A percentile compares a stretch with the other conserved stretches of the same genome.
phyloP scores from a whole-genome alignment of 306 rosid genomes.

The Luffa acutangula region DNA sequence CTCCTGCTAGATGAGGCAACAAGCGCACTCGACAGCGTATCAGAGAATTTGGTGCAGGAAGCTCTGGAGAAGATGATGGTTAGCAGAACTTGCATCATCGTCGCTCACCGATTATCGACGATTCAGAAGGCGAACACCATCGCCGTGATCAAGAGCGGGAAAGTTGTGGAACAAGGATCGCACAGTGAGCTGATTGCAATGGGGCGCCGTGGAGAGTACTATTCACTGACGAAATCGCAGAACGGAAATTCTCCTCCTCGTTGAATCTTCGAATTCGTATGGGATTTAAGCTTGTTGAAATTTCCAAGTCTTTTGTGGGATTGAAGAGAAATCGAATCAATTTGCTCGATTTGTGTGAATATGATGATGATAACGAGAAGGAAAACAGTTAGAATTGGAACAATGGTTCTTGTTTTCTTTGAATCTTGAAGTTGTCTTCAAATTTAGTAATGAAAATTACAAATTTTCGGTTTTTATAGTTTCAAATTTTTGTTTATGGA shows the following conservation, averaged over 20 bases:
- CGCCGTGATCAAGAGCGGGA: conserved; percentile 63
- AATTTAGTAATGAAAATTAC: too few species aligned
- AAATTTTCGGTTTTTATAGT: too few species aligned
- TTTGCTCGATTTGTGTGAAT: not conserved
- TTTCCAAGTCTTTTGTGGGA: not conserved
- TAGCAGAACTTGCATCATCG: conserved; percentile 62
- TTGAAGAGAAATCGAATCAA: not conserved
- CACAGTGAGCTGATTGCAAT: conserved; percentile 59
- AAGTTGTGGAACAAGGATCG: conserved; percentile 69
- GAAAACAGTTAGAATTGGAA: not conserved
- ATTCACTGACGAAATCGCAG: conserved; percentile 49
- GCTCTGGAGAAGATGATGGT: conserved; percentile 76
- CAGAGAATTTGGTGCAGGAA: conserved; percentile 62
- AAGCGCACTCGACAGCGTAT: conserved; percentile 82
- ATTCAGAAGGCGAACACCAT: conserved; percentile 60
- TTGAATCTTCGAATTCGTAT: not conserved
- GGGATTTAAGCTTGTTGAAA: not conserved
- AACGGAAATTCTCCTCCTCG: conserved; percentile 23
- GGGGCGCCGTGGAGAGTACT: conserved; percentile 44
- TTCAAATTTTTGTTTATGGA: too few species aligned
- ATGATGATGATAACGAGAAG: not conserved
- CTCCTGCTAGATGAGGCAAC: conserved; percentile 86
- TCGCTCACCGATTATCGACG: conserved; percentile 69
- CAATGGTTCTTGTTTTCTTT: too few species aligned
- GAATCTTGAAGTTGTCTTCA: too few species aligned